Percentiles rank a stretch among this genome's conserved stretches.
Conservation (phyloP, 345 rosid species). For the Gossypium stocksii region DNA sequence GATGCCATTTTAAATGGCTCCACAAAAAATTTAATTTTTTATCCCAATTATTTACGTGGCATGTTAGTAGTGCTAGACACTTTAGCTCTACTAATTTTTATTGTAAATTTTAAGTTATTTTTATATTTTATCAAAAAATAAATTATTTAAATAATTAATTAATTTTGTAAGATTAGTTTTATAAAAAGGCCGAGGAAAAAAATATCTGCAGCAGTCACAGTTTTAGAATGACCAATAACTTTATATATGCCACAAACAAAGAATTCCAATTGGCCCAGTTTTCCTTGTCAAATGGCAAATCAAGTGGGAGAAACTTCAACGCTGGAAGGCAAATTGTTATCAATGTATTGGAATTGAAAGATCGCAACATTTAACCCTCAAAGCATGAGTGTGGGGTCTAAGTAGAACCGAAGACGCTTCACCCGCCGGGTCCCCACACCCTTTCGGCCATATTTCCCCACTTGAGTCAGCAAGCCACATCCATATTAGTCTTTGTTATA, state of each 20-base stretch:
- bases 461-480: not conserved
- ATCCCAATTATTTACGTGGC: rapidly evolving
- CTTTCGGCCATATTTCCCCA: not conserved
- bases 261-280: not conserved
- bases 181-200: not conserved
- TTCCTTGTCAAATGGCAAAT: not conserved
- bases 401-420: not conserved
- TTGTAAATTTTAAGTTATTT: too few species aligned
- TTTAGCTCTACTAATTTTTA: too few species aligned
- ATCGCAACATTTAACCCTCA: not conserved
- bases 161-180: too few species aligned
- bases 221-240: not conserved
- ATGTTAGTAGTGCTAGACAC: too few species aligned
- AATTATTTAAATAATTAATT: too few species aligned
- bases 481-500: not conserved
- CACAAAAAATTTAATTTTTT: too few species aligned
- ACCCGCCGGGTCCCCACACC: not conserved
- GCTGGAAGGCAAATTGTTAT: not conserved
- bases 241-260: not conserved
- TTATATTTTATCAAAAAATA: too few species aligned
- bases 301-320: not conserved
- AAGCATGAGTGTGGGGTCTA: not conserved
- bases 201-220: not conserved
- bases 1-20: rapidly evolving
- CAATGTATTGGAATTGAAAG: not conserved